Base-by-base conservation (phyloP, 2,329 filamentous ascomycete species). In the Neopestalotiopsis rosae region DNA sequence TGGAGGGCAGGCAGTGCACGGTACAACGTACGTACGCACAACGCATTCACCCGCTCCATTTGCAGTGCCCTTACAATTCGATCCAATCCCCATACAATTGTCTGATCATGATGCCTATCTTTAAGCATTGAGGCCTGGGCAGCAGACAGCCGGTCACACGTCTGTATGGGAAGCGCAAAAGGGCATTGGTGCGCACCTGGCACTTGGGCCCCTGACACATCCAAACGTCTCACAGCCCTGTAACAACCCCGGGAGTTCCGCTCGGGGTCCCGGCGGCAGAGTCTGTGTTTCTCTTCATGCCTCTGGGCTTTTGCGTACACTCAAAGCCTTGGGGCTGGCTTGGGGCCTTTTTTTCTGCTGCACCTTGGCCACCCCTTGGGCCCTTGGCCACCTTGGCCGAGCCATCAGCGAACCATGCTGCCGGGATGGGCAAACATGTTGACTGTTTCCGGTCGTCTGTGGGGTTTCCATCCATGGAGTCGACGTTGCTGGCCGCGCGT, bases 401-500 rank as follows among this genome's bases (percentile, higher is more conserved):
- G 14, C 17, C 40, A 28, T 24, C 42, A 30, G 62, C 63, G 63
- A 56, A 58, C 63, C 63, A 58, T 49, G 45, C 45, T 61, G 52
- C 38, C 24, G 65, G 65, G 65, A 59, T 67, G 28, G 52, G 65
- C 65, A 67, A 45, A 67, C 65, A 34, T 67, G 32, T 61, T 67
- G 45, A 20, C 63, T 49, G 28, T 38, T 66, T 66, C 63, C 14
- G 63, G 63, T 28, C 30, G 13, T 14, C 34, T 56, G 57, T 67
- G 65, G 65, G 65, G 52, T 20, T 49, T 14, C 34, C 14, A 52
- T 20, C 65, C 65, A 28, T 49, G 65, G 65, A 30, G 57, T 59
- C 65, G 65, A 59, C 65, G 65, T 67, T 61, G 65, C 20, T 52
- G 65, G 65, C 65, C 65, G 65, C 65, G 65, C 65, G 65, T 67